phyloP scores from a whole-genome alignment of 2,329 filamentous ascomycete species.

The Fusarium penzigii region DNA sequence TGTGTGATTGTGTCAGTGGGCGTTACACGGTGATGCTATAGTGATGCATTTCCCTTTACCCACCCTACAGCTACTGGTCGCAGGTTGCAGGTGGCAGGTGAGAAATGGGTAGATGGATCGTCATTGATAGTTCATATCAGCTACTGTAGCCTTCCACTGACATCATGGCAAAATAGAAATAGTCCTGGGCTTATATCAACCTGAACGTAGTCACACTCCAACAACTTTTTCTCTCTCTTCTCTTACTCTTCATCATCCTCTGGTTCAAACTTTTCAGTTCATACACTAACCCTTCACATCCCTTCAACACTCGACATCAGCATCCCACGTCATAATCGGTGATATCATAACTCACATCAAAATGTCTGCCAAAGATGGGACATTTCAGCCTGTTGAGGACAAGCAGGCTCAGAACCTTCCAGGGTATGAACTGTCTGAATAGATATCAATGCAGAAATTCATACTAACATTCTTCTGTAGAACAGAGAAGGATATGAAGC shows the following conservation, averaged over 20 bases:
- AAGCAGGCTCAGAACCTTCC: slow-evolving; percentile 40
- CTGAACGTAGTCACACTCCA: background rate
- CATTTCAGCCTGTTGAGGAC: slow-evolving; percentile 37
- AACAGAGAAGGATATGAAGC: slow-evolving; percentile 41
- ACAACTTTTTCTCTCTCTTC: background rate
- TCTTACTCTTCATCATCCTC: background rate
- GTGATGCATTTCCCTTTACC: background rate
- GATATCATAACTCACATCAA: background rate
- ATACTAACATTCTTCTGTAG: slow-evolving; percentile 6
- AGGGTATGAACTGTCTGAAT: slow-evolving; percentile 27
- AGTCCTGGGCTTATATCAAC: background rate
- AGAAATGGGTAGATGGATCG: background rate
- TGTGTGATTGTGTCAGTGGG: background rate
- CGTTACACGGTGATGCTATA: background rate
- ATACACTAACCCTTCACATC: background rate
- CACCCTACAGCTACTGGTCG: background rate
- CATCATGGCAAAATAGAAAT: background rate
- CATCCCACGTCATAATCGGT: too few species aligned
- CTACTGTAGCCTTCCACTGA: background rate
- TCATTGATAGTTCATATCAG: background rate
- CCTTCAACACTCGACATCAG: too few species aligned
- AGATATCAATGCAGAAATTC: background rate
- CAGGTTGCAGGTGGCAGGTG: background rate
- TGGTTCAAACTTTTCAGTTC: background rate
- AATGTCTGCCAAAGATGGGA: slow-evolving; percentile 30